Conservation (phyloP, 345 rosid genomes). For the Corymbia maculata region DNA sequence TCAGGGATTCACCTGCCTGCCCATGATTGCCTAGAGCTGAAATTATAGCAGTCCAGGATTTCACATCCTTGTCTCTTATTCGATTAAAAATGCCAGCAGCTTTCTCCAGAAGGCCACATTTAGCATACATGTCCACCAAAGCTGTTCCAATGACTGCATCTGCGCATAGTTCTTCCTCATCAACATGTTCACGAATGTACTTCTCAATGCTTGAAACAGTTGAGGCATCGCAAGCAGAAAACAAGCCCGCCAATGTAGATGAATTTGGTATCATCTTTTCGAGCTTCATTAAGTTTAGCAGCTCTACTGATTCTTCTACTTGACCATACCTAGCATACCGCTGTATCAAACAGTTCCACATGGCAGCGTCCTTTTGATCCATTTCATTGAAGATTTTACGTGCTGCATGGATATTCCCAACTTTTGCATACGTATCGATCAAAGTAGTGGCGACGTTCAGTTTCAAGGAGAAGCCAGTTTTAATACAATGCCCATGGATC, state of each 20-base stretch:
- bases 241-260: conserved; percentile 41
- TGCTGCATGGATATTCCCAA: conserved; percentile 20
- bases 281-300: conserved; percentile 40
- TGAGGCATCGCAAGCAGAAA: conserved; percentile 39
- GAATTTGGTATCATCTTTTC: conserved; percentile 35
- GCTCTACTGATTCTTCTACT: conserved; percentile 35
- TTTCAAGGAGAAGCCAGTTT: conserved; percentile 26
- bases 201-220: conserved; percentile 28
- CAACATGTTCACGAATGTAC: conserved; percentile 16
- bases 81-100: conserved; percentile 31
- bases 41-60: conserved; percentile 57
- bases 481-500: conserved; percentile 37
- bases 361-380: conserved; percentile 33
- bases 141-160: conserved; percentile 54
- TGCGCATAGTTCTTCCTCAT: conserved; percentile 28
- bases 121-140: conserved; percentile 53
- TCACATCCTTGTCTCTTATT: conserved; percentile 45
- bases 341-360: conserved; percentile 66
- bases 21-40: conserved; percentile 54
- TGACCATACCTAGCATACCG: conserved; percentile 41
- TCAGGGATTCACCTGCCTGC: conserved; percentile 31
- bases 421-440: conserved; percentile 40
- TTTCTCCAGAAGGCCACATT: conserved; percentile 41
- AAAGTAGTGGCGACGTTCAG: conserved; percentile 39
- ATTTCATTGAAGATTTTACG: conserved; percentile 36